These are phyloP conservation scores for Brettanomyces nanus DNA, from an alignment of 805 yeast species.

Conservation along the genomic window DNA sequence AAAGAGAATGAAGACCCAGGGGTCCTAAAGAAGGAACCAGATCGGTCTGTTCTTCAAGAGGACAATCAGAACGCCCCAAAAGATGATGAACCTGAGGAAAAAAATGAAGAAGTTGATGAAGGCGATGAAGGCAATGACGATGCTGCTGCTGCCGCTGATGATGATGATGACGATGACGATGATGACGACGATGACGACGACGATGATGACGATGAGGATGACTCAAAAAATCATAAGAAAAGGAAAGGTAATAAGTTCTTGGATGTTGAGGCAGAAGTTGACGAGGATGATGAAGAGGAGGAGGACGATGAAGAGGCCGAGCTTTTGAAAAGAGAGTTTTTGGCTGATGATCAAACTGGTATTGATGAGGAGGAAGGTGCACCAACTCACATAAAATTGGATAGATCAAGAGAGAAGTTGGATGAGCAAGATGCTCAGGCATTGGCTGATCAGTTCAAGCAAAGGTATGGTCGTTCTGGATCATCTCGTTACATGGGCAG, in stretches of 20 bases:
- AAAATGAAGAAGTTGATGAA: conserved; percentile 18
- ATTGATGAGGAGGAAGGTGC: conserved; percentile 39
- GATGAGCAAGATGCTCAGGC: conserved; percentile 94
- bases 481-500: conserved; percentile 76
- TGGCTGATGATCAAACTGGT: conserved; percentile 60
- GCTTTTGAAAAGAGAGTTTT: conserved; percentile 71
- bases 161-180: conserved; percentile 35
- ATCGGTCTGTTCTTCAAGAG: neutral
- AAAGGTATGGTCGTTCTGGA: conserved; percentile 83
- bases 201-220: conserved; percentile 51
- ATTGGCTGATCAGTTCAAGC: conserved; percentile 85
- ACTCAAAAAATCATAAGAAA: conserved; percentile 37
- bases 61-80: neutral
- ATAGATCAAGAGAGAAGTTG: conserved; percentile 68
- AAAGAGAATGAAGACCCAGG: too few species aligned
- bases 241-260: conserved; percentile 72
- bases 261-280: conserved; percentile 98
- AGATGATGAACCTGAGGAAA: conserved; percentile 12
- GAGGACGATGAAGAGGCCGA: conserved; percentile 94
- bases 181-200: conserved; percentile 48
- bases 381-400: conserved; percentile 84
- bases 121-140: conserved; percentile 22
- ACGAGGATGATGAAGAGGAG: conserved; percentile 89
- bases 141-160: conserved; percentile 25
- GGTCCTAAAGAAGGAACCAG: too few species aligned